Base-by-base conservation (phyloP, 2,329 filamentous ascomycete species). In the Botrytis elliptica region DNA sequence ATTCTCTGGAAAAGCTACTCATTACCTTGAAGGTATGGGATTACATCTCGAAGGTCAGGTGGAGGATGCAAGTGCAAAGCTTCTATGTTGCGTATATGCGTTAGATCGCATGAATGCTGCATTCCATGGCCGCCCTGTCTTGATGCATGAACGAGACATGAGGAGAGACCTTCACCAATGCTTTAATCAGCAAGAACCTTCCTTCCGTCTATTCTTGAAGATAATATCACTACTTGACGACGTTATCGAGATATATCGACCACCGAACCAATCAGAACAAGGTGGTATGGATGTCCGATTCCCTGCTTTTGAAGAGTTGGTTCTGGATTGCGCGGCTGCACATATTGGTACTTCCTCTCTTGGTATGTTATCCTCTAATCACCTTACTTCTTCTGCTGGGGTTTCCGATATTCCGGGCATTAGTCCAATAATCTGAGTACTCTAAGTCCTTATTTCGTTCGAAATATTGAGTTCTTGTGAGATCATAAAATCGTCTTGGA, bases 81-180 rank as follows among this genome's bases (percentile, higher is more conserved):
- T 90, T 3, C 89, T 89, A 63, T 90, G 88, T 77, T 87, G 86
- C 10, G 82, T 89, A 0, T 91, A 88, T 88, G 88, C 88, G 0
- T 79, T 91, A 1, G 89, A 91, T 77, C 84, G 88, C 22, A 84
- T 91, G 62, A 88, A 88, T 66, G 85, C 88, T 0, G 86, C 88
- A 0, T 84, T 89, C n/a, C 87, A 90, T 73, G 89, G 88, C 9
- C 84, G 89, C 1, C 87, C 89, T 0, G 86, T 87, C 64, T 79
- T 90, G 38, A 86, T 91, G 73, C 88, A 91, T 75, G 88, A 90
- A 76, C 82, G 87, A 67, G 89, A 91, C 75, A 84, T 89, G 42
- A 86, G 88, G 10, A 86, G 85, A 70, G 84, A 88, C 73, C 75
- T 89, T 0, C 85, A 87, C 0, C 83, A 84, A 0, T 87, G 86